Evolutionary conservation across 371 early-diverging fungal genomes (phyloP).

Genomic region (Rhizopus sp.): DNA sequence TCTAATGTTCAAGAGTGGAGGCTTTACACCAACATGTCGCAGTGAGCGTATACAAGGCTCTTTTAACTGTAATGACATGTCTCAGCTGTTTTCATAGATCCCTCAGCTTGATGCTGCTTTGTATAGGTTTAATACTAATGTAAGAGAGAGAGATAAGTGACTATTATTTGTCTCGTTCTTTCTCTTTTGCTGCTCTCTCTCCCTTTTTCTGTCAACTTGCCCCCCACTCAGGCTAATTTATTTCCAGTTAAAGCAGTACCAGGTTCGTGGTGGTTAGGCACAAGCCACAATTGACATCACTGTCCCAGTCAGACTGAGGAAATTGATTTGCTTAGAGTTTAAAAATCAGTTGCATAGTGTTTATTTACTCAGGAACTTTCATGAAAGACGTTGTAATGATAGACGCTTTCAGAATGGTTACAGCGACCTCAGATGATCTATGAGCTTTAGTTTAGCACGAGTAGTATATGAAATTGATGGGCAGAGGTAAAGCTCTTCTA

Average conservation of each 20-base stretch:
- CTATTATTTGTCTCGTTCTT: neutral
- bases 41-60: slow-evolving; percentile 41
- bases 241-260: slow-evolving; percentile 6
- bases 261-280: neutral
- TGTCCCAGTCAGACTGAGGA: too few species aligned
- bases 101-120: slow-evolving; percentile 1
- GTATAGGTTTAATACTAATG: neutral
- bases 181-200: neutral
- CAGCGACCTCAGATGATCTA: too few species aligned
- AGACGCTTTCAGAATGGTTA: too few species aligned
- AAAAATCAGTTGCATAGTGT: too few species aligned
- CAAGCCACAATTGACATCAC: slow-evolving; percentile 8
- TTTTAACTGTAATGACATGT: slow-evolving; percentile 46
- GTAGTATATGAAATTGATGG: too few species aligned
- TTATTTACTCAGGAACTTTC: too few species aligned
- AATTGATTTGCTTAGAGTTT: too few species aligned
- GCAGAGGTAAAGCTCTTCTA: too few species aligned
- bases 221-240: neutral
- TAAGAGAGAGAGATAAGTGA: slow-evolving; percentile 1
- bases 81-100: slow-evolving; percentile 18
- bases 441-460: too few species aligned
- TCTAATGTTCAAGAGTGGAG: slow-evolving; percentile 7
- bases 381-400: too few species aligned
- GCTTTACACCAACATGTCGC: slow-evolving; percentile 17
- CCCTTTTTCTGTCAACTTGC: neutral